Evolutionary conservation across 2,329 filamentous ascomycete species (phyloP).

Genomic region (Hymenotorrendiella dingleyae): DNA sequence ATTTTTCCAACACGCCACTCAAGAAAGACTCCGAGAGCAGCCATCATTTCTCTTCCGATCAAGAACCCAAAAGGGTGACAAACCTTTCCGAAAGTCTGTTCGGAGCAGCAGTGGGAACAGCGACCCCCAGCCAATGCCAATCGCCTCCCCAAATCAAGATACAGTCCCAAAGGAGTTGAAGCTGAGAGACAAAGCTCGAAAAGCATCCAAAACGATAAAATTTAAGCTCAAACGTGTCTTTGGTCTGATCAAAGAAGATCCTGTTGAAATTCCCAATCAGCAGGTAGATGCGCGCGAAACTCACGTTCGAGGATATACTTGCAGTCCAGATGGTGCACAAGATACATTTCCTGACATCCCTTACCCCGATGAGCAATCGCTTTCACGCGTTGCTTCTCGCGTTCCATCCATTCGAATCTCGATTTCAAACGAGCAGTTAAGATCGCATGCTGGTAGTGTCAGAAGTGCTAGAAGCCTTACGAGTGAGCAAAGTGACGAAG

Average conservation of each 20-base stretch:
- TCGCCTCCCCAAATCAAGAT: conserved; percentile 18
- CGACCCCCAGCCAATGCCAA: conserved; percentile 29
- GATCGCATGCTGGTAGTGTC: conserved; percentile 49
- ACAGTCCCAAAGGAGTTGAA: conserved; percentile 29
- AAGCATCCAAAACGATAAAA: conserved; percentile 56
- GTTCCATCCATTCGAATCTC: conserved; percentile 46
- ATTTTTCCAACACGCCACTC: conserved; percentile 32
- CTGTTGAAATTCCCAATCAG: conserved; percentile 40
- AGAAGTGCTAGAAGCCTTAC: conserved; percentile 41
- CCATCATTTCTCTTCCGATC: conserved; percentile 41
- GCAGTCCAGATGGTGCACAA: conserved; percentile 23
- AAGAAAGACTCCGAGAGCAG: conserved; percentile 35
- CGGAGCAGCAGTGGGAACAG: conserved; percentile 39
- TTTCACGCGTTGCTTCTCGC: conserved; percentile 44
- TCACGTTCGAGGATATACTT: conserved; percentile 24
- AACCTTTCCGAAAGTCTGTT: conserved; percentile 43
- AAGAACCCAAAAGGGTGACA: conserved; percentile 28
- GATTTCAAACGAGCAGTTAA: conserved; percentile 40
- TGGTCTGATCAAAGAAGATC: conserved; percentile 34
- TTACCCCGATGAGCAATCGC: conserved; percentile 36
- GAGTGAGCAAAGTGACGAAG: conserved; percentile 40
- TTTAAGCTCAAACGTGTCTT: conserved; percentile 56
- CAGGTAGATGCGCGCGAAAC: conserved; percentile 42
- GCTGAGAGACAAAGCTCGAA: conserved; percentile 49
- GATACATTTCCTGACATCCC: conserved; percentile 32